Evolutionary conservation across 768 basidiomycete genomes (phyloP).

Genomic region (Sporobolomyces pararoseus): DNA sequence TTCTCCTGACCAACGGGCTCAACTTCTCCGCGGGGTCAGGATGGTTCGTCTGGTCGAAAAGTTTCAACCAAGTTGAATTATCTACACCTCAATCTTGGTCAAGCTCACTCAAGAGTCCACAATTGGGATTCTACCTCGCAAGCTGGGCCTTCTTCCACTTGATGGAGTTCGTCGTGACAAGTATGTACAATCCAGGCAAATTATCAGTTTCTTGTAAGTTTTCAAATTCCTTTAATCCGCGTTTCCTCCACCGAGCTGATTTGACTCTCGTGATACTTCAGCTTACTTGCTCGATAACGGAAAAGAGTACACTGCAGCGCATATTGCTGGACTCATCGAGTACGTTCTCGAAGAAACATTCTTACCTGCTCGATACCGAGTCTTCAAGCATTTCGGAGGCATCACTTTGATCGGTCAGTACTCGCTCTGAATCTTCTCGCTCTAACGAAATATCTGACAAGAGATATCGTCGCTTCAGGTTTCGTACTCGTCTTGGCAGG

Average conservation of each 20-base stretch:
- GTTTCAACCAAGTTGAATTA: neutral
- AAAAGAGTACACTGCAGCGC: conserved; percentile 74
- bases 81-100: conserved; percentile 2
- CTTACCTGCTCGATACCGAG: conserved; percentile 28
- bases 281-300: conserved; percentile 94
- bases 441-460: no score
- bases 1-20: conserved; percentile 44
- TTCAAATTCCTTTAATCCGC: neutral
- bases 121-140: conserved; percentile 76
- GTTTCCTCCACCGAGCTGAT: conserved; percentile 21
- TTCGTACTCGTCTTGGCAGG: conserved; percentile 63
- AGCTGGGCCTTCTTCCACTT: conserved; percentile 86
- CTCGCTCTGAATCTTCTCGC: neutral
- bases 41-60: conserved; percentile 22
- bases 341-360: conserved; percentile 59
- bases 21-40: neutral
- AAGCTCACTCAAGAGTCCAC: conserved; percentile 58
- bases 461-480: conserved; percentile 54
- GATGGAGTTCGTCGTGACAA: conserved; percentile 90
- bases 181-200: conserved; percentile 90
- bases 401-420: conserved; percentile 35
- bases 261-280: conserved; percentile 47
- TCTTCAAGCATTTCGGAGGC: conserved; percentile 35
- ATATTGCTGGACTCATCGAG: conserved; percentile 71
- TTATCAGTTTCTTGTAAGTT: conserved; percentile 85